phyloP scores from a whole-genome alignment of 1,139 yeast genomes.

The Yamadazyma trypodendri region DNA sequence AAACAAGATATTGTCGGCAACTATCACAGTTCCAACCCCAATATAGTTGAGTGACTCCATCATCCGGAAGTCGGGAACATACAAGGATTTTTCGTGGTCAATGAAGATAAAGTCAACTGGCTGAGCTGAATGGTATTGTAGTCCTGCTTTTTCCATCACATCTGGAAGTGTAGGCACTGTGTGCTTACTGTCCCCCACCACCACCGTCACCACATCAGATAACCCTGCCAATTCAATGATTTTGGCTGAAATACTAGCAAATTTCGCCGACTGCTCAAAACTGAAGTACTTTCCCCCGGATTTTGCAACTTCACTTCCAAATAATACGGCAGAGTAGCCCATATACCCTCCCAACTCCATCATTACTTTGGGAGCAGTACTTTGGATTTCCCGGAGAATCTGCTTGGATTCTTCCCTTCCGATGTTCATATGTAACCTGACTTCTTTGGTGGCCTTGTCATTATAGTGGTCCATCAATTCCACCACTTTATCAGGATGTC shows the following conservation, averaged over 20 bases:
- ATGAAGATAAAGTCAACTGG: slow-evolving; percentile 38
- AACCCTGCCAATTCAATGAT: slow-evolving; percentile 40
- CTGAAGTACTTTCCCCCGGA: slow-evolving; percentile 33
- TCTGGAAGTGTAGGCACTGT: slow-evolving; percentile 27
- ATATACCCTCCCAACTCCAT: slow-evolving; percentile 46
- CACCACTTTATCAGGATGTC: slow-evolving; percentile 28
- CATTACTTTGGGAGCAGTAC: slow-evolving; percentile 30
- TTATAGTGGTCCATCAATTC: slow-evolving; percentile 28
- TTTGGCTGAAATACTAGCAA: slow-evolving; percentile 31
- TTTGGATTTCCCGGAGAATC: slow-evolving; percentile 24
- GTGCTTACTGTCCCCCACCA: slow-evolving; percentile 36
- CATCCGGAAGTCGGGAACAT: slow-evolving; percentile 43
- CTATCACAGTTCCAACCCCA: slow-evolving; percentile 38
- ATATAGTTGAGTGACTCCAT: slow-evolving; percentile 41
- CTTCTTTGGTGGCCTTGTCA: slow-evolving; percentile 6
- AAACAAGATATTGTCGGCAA: slow-evolving; percentile 37
- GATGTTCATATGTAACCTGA: slow-evolving; percentile 25
- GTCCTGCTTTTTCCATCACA: slow-evolving; percentile 4
- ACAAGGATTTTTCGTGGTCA: slow-evolving; percentile 41
- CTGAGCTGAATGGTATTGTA: neutral
- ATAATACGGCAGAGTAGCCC: slow-evolving; percentile 45
- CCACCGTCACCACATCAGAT: slow-evolving; percentile 27
- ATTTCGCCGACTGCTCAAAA: slow-evolving; percentile 35
- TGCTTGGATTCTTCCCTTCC: slow-evolving; percentile 35
- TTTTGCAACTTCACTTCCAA: slow-evolving; percentile 26